A percentile compares a stretch with the other conserved stretches of the same genome.
Conservation (phyloP, 202 grass and related monocot species). For the Digitaria exilis region DNA sequence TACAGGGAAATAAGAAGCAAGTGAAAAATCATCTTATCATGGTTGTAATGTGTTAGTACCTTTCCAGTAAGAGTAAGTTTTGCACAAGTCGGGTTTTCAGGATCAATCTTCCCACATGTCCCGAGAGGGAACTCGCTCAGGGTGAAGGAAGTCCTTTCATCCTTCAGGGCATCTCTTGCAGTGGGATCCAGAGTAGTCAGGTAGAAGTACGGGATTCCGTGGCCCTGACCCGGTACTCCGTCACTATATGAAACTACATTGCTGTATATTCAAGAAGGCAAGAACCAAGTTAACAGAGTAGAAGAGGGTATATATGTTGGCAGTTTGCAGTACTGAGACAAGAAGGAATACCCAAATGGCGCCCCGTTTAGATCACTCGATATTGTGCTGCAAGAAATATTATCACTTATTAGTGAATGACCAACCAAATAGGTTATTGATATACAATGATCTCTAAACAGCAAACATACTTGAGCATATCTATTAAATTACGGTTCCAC, state of each 20-base stretch:
- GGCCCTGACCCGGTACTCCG: conserved; percentile 60
- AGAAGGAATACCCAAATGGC: conserved; percentile 81
- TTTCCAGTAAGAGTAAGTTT: conserved; percentile 96
- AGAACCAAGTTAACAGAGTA: conserved; percentile 12
- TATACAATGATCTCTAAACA: conserved; percentile 7
- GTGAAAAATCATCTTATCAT: background rate
- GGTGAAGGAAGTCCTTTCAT: conserved; percentile 85
- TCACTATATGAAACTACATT: conserved; percentile 97
- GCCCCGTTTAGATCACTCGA: conserved; percentile 76
- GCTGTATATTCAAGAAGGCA: conserved; percentile 39
- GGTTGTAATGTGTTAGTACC: conserved; percentile 39
- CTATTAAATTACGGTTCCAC: background rate
- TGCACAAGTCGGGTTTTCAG: conserved; percentile 94
- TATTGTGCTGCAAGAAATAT: conserved; percentile 70
- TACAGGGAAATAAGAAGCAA: background rate
- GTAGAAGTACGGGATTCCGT: conserved; percentile 85
- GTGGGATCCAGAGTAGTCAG: conserved; percentile 88
- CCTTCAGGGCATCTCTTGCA: conserved; percentile 76
- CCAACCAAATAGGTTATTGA: background rate
- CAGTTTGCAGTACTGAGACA: background rate
- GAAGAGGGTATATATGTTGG: conserved; percentile 5
- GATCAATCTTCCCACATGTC: conserved; percentile 77
- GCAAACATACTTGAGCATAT: background rate
- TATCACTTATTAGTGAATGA: background rate
- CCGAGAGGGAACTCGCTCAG: conserved; percentile 90